phyloP scores from a whole-genome alignment of 768 basidiomycete genomes.

The Russula griseocarnosa region DNA sequence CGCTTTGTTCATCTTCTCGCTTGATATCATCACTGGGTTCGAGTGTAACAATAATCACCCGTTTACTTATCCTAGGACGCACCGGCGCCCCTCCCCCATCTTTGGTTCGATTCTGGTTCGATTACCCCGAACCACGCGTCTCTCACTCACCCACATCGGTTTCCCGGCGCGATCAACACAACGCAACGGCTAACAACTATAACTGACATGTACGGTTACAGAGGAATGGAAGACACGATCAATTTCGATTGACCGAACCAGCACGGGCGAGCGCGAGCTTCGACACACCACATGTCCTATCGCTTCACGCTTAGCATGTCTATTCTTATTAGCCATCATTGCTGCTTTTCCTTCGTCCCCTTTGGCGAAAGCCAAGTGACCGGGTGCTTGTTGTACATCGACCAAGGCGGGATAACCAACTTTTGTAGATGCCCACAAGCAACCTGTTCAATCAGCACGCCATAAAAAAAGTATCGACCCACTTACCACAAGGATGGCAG shows the following conservation, averaged over 20 bases:
- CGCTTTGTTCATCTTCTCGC: neutral
- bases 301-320: neutral
- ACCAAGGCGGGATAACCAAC: constrained; percentile 69
- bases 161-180: neutral
- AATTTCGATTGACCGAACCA: too few species aligned
- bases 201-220: neutral
- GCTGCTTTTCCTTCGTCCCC: constrained; percentile 34
- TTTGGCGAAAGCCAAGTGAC: constrained; percentile 53
- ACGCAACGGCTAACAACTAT: neutral
- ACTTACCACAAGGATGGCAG: constrained; percentile 27
- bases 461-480: constrained; percentile 24
- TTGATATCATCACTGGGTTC: neutral
- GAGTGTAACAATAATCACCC: too few species aligned
- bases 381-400: constrained; percentile 57
- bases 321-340: neutral
- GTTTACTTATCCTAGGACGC: neutral
- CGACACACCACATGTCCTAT: too few species aligned
- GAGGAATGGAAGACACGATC: neutral
- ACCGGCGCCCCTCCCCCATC: neutral
- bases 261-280: too few species aligned
- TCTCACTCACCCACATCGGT: neutral
- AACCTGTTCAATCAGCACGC: neutral
- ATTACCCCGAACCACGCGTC: neutral
- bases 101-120: neutral
- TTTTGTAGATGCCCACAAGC: constrained; percentile 31